These are phyloP conservation scores for Cutaneotrichosporon mucoides DNA, from an alignment of 1,284 basidiomycete species.

Conservation along the genomic window DNA sequence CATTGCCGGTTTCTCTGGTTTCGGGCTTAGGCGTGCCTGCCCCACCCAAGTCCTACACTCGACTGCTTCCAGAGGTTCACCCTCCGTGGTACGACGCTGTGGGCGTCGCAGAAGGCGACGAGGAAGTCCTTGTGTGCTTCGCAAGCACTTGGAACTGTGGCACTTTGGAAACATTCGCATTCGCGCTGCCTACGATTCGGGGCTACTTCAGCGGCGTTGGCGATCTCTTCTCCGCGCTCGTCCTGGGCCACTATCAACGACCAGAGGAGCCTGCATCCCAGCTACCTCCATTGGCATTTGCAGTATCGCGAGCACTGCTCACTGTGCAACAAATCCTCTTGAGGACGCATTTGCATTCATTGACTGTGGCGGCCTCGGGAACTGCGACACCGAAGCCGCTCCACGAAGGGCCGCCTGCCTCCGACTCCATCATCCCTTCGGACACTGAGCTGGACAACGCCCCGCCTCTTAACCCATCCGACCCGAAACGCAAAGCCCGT, in stretches of 20 bases:
- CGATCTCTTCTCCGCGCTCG: constrained; percentile 91
- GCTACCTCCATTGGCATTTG: constrained; percentile 54
- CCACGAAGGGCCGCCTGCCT: constrained; percentile 13
- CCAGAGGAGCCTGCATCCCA: constrained; percentile 4
- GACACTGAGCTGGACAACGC: constrained; percentile 68
- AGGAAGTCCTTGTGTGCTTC: constrained; percentile 68
- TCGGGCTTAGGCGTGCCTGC: constrained; percentile 32
- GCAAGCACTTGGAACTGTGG: constrained; percentile 42
- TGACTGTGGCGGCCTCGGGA: constrained; percentile 19
- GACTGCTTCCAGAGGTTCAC: constrained; percentile 25
- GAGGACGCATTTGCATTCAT: constrained; percentile 59
- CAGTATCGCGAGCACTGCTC: constrained; percentile 66
- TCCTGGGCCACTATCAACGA: constrained; percentile 72
- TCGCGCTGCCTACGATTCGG: constrained; percentile 71
- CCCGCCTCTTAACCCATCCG: constrained; percentile 37
- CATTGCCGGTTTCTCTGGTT: constrained; percentile 43
- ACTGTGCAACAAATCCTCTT: constrained; percentile 81
- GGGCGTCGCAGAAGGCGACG: constrained; percentile 20
- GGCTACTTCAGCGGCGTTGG: constrained; percentile 97
- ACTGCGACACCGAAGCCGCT: constrained; percentile 31
- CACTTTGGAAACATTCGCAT: constrained; percentile 57
- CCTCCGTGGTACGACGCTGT: constrained; percentile 40
- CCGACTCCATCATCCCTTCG: constrained; percentile 41
- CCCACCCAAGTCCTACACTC: constrained; percentile 39
- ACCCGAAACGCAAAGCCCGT: constrained; percentile 62